Evolutionary conservation across 805 yeast genomes (phyloP), one percentile per base, ranked within the genome.

Genomic region (Sungouiozyma intestinalis): DNA sequence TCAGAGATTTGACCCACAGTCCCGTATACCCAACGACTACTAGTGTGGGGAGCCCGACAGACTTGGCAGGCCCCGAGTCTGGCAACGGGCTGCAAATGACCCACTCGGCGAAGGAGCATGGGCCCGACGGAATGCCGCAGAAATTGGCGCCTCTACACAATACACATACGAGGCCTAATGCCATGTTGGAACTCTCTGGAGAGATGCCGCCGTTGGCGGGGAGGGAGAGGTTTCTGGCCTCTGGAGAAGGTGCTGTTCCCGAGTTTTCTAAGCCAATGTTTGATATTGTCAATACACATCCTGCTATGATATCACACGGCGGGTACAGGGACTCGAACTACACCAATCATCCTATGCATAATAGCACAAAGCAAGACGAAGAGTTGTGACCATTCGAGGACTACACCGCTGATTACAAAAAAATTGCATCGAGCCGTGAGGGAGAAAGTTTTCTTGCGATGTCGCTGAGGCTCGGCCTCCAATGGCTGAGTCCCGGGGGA

Each of bases 1-100:
- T 55, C 27, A 42, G 59, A 34, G 58, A 51, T 41, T 40, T 55
- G 40, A 55, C 54, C 19, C 49, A 52, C 17, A 52, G 54, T 31
- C 57, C 58, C 9, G 39, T 38, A n/a, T 35, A 42, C 3, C 27
- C 44, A 3, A 20, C 38, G 20, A 9, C 41, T 40, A 35, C 44
- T 42, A 34, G 40, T 42, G 6, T 18, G 33, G 11, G 24, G 17
- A 9, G 29, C 24, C 6, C 21, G 36, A 18, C 11, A n/a, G 15
- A 20, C 9, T 8, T 17, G 29, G 35, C 29, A 24, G 29, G 29
- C 11, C 29, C 29, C 6, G 29, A 24, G 29, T 24, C 29, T 11
- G 11, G 29, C 11, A 7, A 6, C 29, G 29, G 11, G 29, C 11
- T 24, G 29, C 6, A 24, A 24, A 24, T 24, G 29, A 24, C 9